A percentile compares a stretch with the other conserved stretches of the same genome.
Conservation (phyloP, 1,284 basidiomycete species). For the Apiotrichum sp. region DNA sequence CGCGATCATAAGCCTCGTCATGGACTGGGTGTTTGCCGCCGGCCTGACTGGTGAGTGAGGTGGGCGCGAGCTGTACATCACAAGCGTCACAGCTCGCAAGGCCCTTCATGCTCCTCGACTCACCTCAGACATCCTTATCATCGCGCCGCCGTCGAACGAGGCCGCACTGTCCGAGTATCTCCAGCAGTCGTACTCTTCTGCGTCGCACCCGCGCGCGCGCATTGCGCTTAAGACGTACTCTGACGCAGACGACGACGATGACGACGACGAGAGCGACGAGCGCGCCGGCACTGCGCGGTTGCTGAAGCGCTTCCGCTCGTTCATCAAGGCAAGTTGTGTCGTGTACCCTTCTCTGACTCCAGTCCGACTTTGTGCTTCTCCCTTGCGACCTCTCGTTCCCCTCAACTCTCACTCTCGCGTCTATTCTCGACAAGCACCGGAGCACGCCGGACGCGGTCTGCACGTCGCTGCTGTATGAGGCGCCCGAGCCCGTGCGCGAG, state of each 20-base stretch:
- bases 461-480: slow-evolving; percentile 71
- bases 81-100: too few relatives aligned
- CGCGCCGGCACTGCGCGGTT: slow-evolving; percentile 43
- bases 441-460: slow-evolving; percentile 63
- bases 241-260: slow-evolving; percentile 36
- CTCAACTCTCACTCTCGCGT: slow-evolving; percentile 60
- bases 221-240: slow-evolving; percentile 34
- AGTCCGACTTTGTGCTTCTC: slow-evolving; percentile 78
- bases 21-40: slow-evolving; percentile 79
- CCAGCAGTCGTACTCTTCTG: slow-evolving; percentile 48
- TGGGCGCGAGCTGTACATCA: too few relatives aligned
- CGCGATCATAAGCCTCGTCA: slow-evolving; percentile 75
- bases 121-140: slow-evolving; percentile 67
- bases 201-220: slow-evolving; percentile 26
- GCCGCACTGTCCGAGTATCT: slow-evolving; percentile 72
- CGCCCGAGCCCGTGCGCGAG: slow-evolving; percentile 47
- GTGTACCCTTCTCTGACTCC: neutral
- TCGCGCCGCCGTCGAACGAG: slow-evolving; percentile 70
- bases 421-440: slow-evolving; percentile 76
- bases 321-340: slow-evolving; percentile 33
- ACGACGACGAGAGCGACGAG: slow-evolving; percentile 11
- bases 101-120: neutral
- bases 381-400: slow-evolving; percentile 87
- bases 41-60: slow-evolving; percentile 65
- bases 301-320: slow-evolving; percentile 38